Base-by-base conservation (phyloP, 495 filamentous ascomycete genomes). In the Coniosporium apollinis region DNA sequence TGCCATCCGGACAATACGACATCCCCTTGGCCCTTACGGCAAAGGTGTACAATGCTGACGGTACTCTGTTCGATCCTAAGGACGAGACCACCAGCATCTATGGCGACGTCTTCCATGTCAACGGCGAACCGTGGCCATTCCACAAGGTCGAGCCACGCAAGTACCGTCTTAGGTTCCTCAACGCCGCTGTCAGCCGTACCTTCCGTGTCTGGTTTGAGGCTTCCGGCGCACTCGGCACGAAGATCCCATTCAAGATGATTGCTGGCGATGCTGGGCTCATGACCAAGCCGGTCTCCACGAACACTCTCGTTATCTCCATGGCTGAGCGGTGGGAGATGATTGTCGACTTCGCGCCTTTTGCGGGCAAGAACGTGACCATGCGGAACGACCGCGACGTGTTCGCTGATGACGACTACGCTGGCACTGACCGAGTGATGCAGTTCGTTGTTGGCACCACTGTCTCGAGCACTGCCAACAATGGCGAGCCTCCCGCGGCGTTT, bases 81-180 rank as follows among this genome's bases (percentile, higher is more conserved):
- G 34, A 33, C 3, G 63, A 70, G 19, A 47, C 41, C 3, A 51
- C 36, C n/a, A 60, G 53, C 15, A 41, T 63, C 1, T 71, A 52
- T 30, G 68, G 67, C 19, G 67, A 72, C 36, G 55, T 66, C n/a
- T 65, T 65, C 35, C 57, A 61, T 29, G 67, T 72, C 36, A 17
- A 34, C 16, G 35, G 62, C 3, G 58, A 65, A 30, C 62, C 64
- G 0, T 67, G 64, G 64, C 66, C 67, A 0, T 63, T 49, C 40
- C 44, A 66, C 14, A 56, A 55, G 9, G 67, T 71, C n/a, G 50
- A 69, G 39, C 65, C 66, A 0, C 56, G 67, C 37, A 68, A 67
- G 34, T 70, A 70, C 44, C 63, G 66, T n/a, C 56, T 71, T 36
- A 48, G 67, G 16, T 51, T 70, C 20, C 39, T 70, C 8, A 52